phyloP scores from a whole-genome alignment of 176 grass and related monocot genomes.

The Pontederia crassipes region DNA sequence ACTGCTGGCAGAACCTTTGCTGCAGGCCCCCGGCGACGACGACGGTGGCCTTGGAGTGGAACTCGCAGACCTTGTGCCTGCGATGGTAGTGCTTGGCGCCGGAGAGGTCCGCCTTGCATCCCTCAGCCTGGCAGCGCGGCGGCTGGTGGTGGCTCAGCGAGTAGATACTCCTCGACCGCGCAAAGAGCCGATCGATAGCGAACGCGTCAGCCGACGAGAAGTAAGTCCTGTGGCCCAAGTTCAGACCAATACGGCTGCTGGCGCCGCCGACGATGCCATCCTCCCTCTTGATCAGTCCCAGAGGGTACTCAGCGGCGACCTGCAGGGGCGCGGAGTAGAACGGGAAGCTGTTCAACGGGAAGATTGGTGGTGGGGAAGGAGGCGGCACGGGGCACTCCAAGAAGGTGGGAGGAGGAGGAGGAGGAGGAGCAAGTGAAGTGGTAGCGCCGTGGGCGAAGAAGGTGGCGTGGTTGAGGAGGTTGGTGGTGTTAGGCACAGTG shows the following conservation, averaged over 20 bases:
- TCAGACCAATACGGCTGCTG: constrained; percentile 52
- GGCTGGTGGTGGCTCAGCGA: constrained; percentile 44
- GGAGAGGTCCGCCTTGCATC: constrained; percentile 76
- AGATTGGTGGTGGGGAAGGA: constrained; percentile 9
- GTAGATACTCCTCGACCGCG: constrained; percentile 21
- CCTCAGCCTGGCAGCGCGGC: constrained; percentile 80
- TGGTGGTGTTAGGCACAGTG: not conserved
- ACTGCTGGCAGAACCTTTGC: constrained; percentile 97
- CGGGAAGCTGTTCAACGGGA: not conserved
- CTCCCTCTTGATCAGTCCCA: constrained; percentile 58
- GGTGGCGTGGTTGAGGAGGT: constrained; percentile 16
- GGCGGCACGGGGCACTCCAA: constrained; percentile 25
- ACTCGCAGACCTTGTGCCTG: constrained; percentile 95
- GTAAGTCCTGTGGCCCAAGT: constrained; percentile 76
- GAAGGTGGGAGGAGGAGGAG: constrained; percentile 20
- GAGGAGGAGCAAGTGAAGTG: constrained; percentile 10
- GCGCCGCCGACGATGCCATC: not conserved
- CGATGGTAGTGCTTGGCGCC: constrained; percentile 94
- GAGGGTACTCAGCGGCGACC: constrained; percentile 21
- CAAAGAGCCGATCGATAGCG: constrained; percentile 43
- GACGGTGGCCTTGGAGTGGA: constrained; percentile 85
- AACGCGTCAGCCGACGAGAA: constrained; percentile 60
- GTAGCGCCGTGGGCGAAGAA: constrained; percentile 23
- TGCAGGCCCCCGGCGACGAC: constrained; percentile 58
- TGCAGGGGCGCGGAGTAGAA: not conserved